These are phyloP conservation scores for Gymnopus androsaceus DNA, from an alignment of 1,284 basidiomycete genomes.

Conservation along the genomic window DNA sequence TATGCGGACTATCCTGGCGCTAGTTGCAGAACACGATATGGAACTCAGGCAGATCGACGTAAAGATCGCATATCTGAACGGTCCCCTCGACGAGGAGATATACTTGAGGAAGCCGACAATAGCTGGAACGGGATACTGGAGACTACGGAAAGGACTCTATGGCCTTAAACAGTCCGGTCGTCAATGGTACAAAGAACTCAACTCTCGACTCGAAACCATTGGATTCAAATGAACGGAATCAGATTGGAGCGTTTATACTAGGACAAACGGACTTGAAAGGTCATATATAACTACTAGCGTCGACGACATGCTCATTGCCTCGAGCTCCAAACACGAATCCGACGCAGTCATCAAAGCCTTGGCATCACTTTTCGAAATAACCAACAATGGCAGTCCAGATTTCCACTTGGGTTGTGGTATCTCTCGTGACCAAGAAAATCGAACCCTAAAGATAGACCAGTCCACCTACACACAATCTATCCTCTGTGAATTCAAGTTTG, in stretches of 20 bases:
- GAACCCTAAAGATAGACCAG: conserved; percentile 29
- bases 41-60: conserved; percentile 33
- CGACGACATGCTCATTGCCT: too few relatives aligned
- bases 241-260: conserved; percentile 26
- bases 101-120: conserved; percentile 28
- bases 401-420: conserved; percentile 31
- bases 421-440: conserved; percentile 16
- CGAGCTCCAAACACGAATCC: background rate
- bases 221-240: conserved; percentile 18
- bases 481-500: conserved; percentile 17
- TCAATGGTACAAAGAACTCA: conserved; percentile 10
- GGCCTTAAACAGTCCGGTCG: conserved; percentile 5
- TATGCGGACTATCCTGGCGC: conserved; percentile 37
- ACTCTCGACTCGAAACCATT: conserved; percentile 6
- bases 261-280: conserved; percentile 9
- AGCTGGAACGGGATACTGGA: conserved; percentile 22
- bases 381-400: conserved; percentile 17
- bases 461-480: conserved; percentile 25
- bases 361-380: conserved; percentile 21
- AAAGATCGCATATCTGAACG: conserved; percentile 36
- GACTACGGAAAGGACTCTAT: conserved; percentile 1
- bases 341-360: conserved; percentile 4
- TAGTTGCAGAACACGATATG: conserved; percentile 27
- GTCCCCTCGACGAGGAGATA: conserved; percentile 19
- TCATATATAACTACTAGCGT: conserved; percentile 21